phyloP scores from a whole-genome alignment of 2,329 filamentous ascomycete species.

The Fusarium redolens region DNA sequence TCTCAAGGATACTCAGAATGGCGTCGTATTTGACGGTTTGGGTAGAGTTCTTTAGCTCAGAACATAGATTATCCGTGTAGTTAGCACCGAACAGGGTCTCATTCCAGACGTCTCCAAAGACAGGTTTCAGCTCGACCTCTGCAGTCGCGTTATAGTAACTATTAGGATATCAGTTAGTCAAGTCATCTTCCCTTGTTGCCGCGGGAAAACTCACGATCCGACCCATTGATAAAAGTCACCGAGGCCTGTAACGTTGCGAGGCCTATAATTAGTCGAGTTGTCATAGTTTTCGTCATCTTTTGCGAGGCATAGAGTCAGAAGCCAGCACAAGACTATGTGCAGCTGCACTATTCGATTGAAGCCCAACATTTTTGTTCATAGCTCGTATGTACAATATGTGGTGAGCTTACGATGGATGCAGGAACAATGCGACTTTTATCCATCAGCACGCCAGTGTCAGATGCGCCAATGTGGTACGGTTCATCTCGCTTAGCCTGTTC shows the following conservation, averaged over 20 bases:
- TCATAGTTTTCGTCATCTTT: constrained; percentile 6
- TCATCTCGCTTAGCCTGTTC: not conserved
- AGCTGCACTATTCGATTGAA: not conserved
- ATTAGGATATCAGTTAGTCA: not conserved
- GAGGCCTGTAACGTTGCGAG: not conserved
- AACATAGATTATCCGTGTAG: not conserved
- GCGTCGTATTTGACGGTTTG: not conserved
- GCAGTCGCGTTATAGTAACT: constrained; percentile 18
- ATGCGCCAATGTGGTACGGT: not conserved
- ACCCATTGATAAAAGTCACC: constrained; percentile 10
- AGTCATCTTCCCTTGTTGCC: no score
- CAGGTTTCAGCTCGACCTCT: not conserved
- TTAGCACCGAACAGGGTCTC: not conserved
- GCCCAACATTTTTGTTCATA: not conserved
- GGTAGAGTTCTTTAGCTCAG: not conserved
- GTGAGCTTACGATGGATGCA: rapidly evolving
- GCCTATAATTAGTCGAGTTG: not conserved
- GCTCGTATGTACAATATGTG: rapidly evolving
- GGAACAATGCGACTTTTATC: not conserved
- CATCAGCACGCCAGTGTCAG: rapidly evolving
- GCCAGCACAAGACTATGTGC: rapidly evolving
- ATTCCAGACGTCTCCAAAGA: not conserved
- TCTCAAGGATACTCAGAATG: not conserved
- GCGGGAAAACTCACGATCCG: not conserved
- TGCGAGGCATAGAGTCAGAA: not conserved